Conservation (phyloP, 31 red algal genomes). For the Bonnemaisonia californica region DNA sequence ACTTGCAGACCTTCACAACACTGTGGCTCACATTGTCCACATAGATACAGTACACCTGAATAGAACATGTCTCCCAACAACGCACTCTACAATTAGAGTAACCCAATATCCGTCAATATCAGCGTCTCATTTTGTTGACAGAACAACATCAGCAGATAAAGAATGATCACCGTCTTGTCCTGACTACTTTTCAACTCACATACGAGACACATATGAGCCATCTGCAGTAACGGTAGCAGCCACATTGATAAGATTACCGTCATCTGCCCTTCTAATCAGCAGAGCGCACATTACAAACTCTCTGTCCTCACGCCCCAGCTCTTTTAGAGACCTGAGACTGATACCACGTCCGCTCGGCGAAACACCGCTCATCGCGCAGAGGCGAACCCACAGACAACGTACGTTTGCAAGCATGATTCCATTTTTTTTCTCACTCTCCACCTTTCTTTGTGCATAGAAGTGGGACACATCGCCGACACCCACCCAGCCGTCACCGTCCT, state of each 20-base stretch:
- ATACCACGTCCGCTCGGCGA: slow-evolving; percentile 36
- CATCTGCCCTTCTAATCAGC: slow-evolving; percentile 64
- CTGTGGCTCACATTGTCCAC: too few species aligned
- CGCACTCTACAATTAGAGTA: too few species aligned
- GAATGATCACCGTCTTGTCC: too few species aligned
- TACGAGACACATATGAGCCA: too few species aligned
- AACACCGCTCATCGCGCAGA: slow-evolving; percentile 65
- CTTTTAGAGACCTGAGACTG: slow-evolving; percentile 38
- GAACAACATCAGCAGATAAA: too few species aligned
- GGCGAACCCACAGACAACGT: slow-evolving; percentile 60
- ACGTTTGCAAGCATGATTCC: slow-evolving; percentile 49
- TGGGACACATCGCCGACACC: slow-evolving; percentile 50
- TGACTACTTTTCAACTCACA: too few species aligned
- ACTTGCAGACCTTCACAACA: too few species aligned
- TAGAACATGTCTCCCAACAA: too few species aligned
- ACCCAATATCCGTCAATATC: too few species aligned
- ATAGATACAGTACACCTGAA: too few species aligned
- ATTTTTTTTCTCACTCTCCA: slow-evolving; percentile 60
- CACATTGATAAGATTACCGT: slow-evolving; percentile 73
- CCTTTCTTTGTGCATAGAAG: slow-evolving; percentile 59
- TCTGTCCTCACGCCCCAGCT: slow-evolving; percentile 55
- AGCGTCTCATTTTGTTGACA: too few species aligned
- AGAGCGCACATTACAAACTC: slow-evolving; percentile 80
- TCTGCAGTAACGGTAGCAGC: slow-evolving; percentile 55
- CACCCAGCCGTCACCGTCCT: slow-evolving; percentile 70